These are phyloP conservation scores for Themeda triandra DNA, from an alignment of 176 grass and related monocot species.

Conservation along the genomic window DNA sequence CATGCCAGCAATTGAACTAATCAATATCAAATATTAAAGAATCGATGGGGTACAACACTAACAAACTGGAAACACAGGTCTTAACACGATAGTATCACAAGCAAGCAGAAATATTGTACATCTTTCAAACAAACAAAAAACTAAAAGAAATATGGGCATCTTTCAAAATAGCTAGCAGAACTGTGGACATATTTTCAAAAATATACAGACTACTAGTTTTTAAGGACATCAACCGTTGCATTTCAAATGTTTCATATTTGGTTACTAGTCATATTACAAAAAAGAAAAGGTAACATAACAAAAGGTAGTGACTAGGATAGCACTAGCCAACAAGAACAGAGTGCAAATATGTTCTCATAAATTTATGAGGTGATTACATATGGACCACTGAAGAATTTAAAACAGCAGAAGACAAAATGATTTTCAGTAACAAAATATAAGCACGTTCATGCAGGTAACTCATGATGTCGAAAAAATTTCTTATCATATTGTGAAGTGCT, in stretches of 20 bases:
- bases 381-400: background rate
- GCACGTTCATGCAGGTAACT: background rate
- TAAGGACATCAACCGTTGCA: background rate
- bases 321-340: background rate
- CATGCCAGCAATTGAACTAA: background rate
- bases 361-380: background rate
- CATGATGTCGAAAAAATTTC: background rate
- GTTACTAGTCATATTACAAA: background rate
- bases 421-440: background rate
- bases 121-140: no score
- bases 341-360: background rate
- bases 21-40: background rate
- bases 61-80: background rate
- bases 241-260: conserved; percentile 1
- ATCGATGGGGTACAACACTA: background rate
- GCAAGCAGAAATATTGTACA: background rate
- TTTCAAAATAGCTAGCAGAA: background rate
- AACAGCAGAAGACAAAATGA: background rate
- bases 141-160: background rate
- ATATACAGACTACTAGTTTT: background rate
- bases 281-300: background rate
- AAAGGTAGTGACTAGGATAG: background rate
- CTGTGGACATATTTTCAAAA: background rate
- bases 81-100: background rate
- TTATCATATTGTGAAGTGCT: background rate